phyloP scores from a whole-genome alignment of 2,329 filamentous ascomycete species.

The Paraconiothyrium brasiliense region DNA sequence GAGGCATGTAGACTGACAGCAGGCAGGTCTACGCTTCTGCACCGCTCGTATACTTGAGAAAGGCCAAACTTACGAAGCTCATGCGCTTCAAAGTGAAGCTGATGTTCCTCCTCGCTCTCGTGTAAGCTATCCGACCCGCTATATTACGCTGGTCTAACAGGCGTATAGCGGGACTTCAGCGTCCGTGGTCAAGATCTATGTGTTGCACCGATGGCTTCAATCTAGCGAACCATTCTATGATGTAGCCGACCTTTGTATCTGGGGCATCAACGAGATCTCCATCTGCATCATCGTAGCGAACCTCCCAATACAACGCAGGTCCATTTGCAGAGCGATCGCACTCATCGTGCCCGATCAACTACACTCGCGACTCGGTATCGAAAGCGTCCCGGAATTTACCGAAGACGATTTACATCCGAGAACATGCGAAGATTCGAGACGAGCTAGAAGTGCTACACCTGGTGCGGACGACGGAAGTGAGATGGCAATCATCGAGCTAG shows the following conservation, averaged over 20 bases:
- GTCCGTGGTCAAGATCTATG: background rate
- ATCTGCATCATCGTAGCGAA: constrained; percentile 26
- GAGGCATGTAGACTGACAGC: background rate
- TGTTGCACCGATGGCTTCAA: constrained; percentile 14
- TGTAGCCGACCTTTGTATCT: constrained; percentile 23
- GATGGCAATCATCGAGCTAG: constrained; percentile 19
- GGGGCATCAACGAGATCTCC: constrained; percentile 25
- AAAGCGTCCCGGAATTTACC: background rate
- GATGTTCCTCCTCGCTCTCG: constrained; percentile 22
- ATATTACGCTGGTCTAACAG: background rate
- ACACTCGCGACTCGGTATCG: constrained; percentile 5
- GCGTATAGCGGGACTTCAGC: constrained; percentile 12
- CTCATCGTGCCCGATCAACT: constrained; percentile 4
- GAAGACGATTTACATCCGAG: constrained; percentile 4
- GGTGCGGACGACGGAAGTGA: constrained; percentile 18
- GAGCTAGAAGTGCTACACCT: constrained; percentile 1
- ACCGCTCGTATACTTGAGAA: constrained; percentile 20
- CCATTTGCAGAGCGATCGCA: constrained; percentile 2
- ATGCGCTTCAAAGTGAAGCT: constrained; percentile 22
- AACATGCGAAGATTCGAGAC: constrained; percentile 2
- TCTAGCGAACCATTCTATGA: constrained; percentile 23
- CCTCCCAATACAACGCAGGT: constrained; percentile 25
- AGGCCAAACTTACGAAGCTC: constrained; percentile 20
- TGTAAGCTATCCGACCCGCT: constrained; percentile 17
- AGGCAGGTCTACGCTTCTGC: constrained; percentile 23